Evolutionary conservation across 805 yeast genomes (phyloP).

Genomic region (Zygotorulaspora chibaensis): DNA sequence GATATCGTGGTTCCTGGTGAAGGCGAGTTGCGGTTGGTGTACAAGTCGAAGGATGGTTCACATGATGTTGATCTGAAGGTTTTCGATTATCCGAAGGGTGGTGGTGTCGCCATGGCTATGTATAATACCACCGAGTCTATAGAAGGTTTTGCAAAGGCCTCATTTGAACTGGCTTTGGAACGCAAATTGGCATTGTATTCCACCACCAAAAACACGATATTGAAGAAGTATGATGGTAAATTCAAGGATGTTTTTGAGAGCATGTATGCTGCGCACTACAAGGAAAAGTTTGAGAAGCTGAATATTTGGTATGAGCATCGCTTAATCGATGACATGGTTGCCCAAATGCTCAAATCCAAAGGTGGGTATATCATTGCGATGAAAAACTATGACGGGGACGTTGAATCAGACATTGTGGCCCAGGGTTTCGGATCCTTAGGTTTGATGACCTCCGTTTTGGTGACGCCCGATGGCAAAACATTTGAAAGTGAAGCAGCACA

Average conservation of each 20-base stretch:
- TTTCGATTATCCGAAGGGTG: conserved; percentile 51
- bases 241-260: conserved; percentile 91
- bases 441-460: conserved; percentile 93
- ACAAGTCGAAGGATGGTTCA: conserved; percentile 52
- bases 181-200: conserved; percentile 76
- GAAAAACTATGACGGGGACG: conserved; percentile 98
- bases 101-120: conserved; percentile 84
- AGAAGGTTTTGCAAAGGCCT: conserved; percentile 84
- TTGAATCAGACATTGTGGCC: conserved; percentile 93
- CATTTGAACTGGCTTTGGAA: conserved; percentile 81
- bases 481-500: conserved; percentile 99
- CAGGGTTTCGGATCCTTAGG: conserved; percentile 98
- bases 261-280: conserved; percentile 67
- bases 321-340: conserved; percentile 96
- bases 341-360: conserved; percentile 93
- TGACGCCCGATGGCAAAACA: conserved; percentile 95
- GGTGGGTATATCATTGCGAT: conserved; percentile 95
- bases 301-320: conserved; percentile 98
- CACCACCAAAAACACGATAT: conserved; percentile 91
- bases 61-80: conserved; percentile 34
- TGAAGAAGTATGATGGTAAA: conserved; percentile 90
- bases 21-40: conserved; percentile 74
- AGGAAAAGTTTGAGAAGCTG: conserved; percentile 60
- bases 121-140: conserved; percentile 94
- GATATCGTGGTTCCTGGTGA: conserved; percentile 75